Evolutionary conservation across 306 rosid species (phyloP).

Genomic region (Purshia tridentata): DNA sequence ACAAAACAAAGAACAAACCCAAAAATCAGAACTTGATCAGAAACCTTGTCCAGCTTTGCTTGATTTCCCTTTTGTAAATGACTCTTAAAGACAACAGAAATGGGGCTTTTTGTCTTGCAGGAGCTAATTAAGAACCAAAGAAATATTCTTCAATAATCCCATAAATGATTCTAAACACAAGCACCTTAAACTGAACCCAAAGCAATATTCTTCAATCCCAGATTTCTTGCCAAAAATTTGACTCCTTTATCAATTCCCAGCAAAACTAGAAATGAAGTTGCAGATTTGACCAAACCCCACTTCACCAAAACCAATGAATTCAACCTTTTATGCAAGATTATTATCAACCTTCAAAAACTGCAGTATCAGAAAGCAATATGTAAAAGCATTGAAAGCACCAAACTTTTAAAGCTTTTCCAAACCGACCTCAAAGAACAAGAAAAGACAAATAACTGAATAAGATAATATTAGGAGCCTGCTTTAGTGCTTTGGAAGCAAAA

Average conservation of each 20-base stretch:
- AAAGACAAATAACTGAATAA: constrained; percentile 24
- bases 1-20: constrained; percentile 23
- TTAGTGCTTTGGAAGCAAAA: too few species aligned
- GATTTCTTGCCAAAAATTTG: neutral
- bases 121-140: neutral
- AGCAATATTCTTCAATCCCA: neutral
- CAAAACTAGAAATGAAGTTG: neutral
- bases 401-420: constrained; percentile 14
- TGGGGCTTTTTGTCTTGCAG: neutral
- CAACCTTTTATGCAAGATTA: neutral
- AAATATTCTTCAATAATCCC: too few species aligned
- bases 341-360: neutral
- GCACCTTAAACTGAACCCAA: constrained; percentile 10
- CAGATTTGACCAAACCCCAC: constrained; percentile 19
- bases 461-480: too few species aligned
- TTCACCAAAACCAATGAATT: constrained; percentile 17
- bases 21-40: constrained; percentile 25
- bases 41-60: constrained; percentile 17
- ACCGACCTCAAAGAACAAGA: constrained; percentile 28
- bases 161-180: neutral
- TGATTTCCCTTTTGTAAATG: too few species aligned
- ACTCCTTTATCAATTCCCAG: too few species aligned
- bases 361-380: neutral
- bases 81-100: too few species aligned
- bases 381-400: constrained; percentile 5